Conservation (phyloP, 352 stramenopile genomes). For the Phytophthora agathidicida region DNA sequence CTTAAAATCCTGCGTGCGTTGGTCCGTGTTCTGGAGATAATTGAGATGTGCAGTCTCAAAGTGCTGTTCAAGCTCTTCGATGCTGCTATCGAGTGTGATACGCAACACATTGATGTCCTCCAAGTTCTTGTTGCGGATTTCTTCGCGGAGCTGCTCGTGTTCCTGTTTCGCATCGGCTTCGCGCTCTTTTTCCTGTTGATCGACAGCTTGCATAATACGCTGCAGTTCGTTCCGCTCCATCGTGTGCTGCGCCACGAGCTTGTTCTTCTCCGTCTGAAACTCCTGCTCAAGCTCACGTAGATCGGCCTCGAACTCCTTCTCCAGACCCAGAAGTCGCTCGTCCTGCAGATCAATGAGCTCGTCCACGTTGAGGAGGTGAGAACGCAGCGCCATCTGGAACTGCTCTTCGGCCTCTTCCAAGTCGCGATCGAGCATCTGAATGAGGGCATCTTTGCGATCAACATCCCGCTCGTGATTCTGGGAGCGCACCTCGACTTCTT, state of each 20-base stretch:
- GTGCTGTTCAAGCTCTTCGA: slow-evolving; percentile 94
- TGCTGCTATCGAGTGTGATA: slow-evolving; percentile 93
- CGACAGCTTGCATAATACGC: slow-evolving; percentile 88
- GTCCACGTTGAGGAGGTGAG: slow-evolving; percentile 92
- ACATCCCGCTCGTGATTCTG: slow-evolving; percentile 97
- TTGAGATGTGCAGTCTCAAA: slow-evolving; percentile 94
- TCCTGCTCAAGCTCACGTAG: slow-evolving; percentile 84
- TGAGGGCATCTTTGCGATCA: slow-evolving; percentile 94
- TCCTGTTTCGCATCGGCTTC: slow-evolving; percentile 77
- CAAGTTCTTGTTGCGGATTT: slow-evolving; percentile 95
- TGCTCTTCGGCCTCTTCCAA: slow-evolving; percentile 95
- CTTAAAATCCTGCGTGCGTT: slow-evolving; percentile 94
- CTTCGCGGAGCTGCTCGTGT: slow-evolving; percentile 91
- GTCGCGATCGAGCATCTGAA: slow-evolving; percentile 95
- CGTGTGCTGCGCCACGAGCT: slow-evolving; percentile 72
- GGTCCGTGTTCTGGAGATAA: slow-evolving; percentile 94
- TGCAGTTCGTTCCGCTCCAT: slow-evolving; percentile 80
- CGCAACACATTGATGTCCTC: slow-evolving; percentile 95
- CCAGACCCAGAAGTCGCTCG: slow-evolving; percentile 82
- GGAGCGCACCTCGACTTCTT: slow-evolving; percentile 92
- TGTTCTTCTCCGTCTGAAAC: slow-evolving; percentile 85
- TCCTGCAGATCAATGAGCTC: slow-evolving; percentile 93
- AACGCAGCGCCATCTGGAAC: slow-evolving; percentile 91
- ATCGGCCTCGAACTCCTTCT: slow-evolving; percentile 92
- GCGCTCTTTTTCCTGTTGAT: slow-evolving; percentile 84